Evolutionary conservation across 495 filamentous ascomycete genomes (phyloP).

Genomic region (Penicillium robsamsonii): DNA sequence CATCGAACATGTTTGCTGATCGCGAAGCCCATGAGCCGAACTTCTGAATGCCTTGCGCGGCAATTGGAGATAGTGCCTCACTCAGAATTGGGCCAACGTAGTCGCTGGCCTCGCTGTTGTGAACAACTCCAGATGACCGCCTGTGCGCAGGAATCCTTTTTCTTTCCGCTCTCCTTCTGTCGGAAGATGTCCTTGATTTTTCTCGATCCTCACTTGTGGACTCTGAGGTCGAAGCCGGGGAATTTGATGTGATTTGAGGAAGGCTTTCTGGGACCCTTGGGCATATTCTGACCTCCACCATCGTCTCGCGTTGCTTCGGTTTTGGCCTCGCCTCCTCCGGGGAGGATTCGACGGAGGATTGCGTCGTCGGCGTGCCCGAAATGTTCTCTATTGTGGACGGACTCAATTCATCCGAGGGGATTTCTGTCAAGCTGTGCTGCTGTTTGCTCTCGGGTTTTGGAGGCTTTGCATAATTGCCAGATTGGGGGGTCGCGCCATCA

Average conservation of each 20-base stretch:
- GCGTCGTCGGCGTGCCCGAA: conserved; percentile 2
- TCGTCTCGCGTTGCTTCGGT: conserved; percentile 23
- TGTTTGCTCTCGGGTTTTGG: neutral
- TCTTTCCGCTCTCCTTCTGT: conserved; percentile 15
- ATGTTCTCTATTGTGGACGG: neutral
- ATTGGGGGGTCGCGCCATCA: conserved; percentile 13
- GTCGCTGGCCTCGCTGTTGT: conserved; percentile 35
- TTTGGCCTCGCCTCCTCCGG: neutral
- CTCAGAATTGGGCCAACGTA: conserved; percentile 43
- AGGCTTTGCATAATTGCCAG: neutral
- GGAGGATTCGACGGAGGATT: conserved; percentile 2
- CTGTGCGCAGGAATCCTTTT: conserved; percentile 23
- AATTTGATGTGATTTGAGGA: neutral
- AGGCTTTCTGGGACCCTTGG: neutral
- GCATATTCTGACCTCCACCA: conserved; percentile 37
- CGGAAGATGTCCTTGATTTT: neutral
- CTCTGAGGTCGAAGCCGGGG: neutral
- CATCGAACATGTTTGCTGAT: conserved; percentile 40
- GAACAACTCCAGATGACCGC: conserved; percentile 38
- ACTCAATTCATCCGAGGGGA: neutral
- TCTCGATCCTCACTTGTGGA: neutral
- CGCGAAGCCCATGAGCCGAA: conserved; percentile 44
- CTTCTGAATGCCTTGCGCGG: conserved; percentile 41
- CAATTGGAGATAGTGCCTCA: conserved; percentile 38
- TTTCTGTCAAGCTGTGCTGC: neutral